Percentiles rank a stretch among this genome's conserved stretches.
Conservation (phyloP, 768 basidiomycete species). For the Tulasnella sp. region DNA sequence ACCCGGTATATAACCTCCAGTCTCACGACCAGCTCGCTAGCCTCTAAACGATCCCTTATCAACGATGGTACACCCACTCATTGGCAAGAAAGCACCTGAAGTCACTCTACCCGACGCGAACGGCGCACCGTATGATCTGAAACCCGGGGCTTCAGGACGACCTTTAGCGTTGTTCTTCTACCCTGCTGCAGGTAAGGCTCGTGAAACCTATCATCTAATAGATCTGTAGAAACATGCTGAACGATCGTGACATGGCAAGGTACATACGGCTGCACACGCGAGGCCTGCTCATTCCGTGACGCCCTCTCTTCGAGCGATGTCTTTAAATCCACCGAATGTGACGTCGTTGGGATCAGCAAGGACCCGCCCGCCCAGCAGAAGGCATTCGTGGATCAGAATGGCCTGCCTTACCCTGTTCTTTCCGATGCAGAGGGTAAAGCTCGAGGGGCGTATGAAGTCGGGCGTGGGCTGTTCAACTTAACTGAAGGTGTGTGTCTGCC, state of each 20-base stretch:
- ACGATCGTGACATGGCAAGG: slow-evolving; percentile 48
- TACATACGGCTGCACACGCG: slow-evolving; percentile 76
- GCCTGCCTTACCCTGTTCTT: slow-evolving; percentile 65
- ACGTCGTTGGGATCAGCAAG: slow-evolving; percentile 74
- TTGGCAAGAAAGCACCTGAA: slow-evolving; percentile 67
- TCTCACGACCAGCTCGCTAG: neutral
- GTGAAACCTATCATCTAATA: neutral
- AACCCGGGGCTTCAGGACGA: slow-evolving; percentile 57
- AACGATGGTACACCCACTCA: slow-evolving; percentile 54
- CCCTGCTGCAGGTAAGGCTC: slow-evolving; percentile 57
- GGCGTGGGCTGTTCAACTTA: slow-evolving; percentile 68
- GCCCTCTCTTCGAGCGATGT: slow-evolving; percentile 62
- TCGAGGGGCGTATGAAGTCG: slow-evolving; percentile 66
- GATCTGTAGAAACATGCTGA: neutral
- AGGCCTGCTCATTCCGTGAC: slow-evolving; percentile 83
- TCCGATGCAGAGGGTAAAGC: slow-evolving; percentile 69
- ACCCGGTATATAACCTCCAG: neutral
- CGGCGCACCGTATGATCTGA: slow-evolving; percentile 63
- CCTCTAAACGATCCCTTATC: neutral
- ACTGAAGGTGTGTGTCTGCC: slow-evolving; percentile 45
- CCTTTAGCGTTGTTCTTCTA: slow-evolving; percentile 82
- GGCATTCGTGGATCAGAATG: slow-evolving; percentile 61
- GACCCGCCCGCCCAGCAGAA: slow-evolving; percentile 76
- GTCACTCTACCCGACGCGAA: slow-evolving; percentile 67
- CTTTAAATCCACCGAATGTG: slow-evolving; percentile 53